phyloP scores from a whole-genome alignment of 2,329 filamentous ascomycete genomes.

The Rutstroemia sp. region DNA sequence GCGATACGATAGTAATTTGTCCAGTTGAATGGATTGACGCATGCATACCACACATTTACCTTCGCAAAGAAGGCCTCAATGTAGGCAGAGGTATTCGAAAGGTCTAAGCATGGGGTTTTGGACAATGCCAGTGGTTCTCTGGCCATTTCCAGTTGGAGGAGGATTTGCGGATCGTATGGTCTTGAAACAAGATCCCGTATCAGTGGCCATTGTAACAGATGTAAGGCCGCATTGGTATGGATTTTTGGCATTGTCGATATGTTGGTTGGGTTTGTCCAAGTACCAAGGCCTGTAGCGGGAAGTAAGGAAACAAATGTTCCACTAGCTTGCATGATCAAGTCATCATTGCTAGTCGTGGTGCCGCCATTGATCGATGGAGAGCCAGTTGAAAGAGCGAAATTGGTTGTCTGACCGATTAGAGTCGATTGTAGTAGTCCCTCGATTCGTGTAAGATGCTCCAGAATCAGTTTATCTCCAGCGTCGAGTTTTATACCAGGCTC shows the following conservation, averaged over 20 bases:
- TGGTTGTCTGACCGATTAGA: slow-evolving; percentile 44
- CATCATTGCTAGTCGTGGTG: slow-evolving; percentile 52
- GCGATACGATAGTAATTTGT: slow-evolving; percentile 67
- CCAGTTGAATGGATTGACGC: slow-evolving; percentile 79
- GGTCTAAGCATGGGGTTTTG: slow-evolving; percentile 58
- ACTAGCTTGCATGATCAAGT: slow-evolving; percentile 38
- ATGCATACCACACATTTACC: slow-evolving; percentile 81
- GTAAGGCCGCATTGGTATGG: slow-evolving; percentile 72
- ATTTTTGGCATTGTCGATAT: slow-evolving; percentile 83
- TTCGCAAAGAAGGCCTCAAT: slow-evolving; percentile 74
- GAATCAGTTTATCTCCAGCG: slow-evolving; percentile 77
- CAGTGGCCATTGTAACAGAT: slow-evolving; percentile 73
- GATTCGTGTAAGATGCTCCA: slow-evolving; percentile 71
- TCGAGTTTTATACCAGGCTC: slow-evolving; percentile 84
- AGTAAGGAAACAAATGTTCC: slow-evolving; percentile 45
- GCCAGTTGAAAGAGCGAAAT: slow-evolving; percentile 50
- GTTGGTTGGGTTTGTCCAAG: slow-evolving; percentile 60
- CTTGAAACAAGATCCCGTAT: slow-evolving; percentile 71
- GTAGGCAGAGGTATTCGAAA: slow-evolving; percentile 68
- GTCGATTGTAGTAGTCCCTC: slow-evolving; percentile 71
- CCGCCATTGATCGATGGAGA: slow-evolving; percentile 60
- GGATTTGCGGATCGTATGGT: slow-evolving; percentile 73
- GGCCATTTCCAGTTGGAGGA: slow-evolving; percentile 74
- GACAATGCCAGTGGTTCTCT: slow-evolving; percentile 65
- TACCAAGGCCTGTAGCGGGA: slow-evolving; percentile 60